Evolutionary conservation across 352 stramenopile species (phyloP).

Genomic region (Phytophthora citrophthora): DNA sequence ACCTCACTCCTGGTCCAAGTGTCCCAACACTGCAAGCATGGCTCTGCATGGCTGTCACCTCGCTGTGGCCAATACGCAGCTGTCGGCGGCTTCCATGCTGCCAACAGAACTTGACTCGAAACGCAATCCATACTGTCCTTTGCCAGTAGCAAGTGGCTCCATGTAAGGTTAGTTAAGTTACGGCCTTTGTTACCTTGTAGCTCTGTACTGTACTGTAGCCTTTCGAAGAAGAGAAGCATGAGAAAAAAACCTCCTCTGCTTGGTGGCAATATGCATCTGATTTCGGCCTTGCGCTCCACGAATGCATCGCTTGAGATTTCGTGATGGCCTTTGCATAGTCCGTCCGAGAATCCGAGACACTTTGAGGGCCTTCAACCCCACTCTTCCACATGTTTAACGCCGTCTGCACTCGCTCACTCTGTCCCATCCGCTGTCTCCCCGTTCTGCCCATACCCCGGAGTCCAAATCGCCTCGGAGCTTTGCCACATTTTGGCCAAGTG

Average conservation of each 20-base stretch:
- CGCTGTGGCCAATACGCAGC: slow-evolving; percentile 2
- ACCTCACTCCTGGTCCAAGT: slow-evolving; percentile 24
- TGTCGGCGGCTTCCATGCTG: slow-evolving; percentile 6
- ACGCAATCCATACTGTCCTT: slow-evolving; percentile 3
- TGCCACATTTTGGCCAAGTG: too few relatives aligned
- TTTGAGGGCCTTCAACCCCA: slow-evolving; percentile 21
- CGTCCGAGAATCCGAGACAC: slow-evolving; percentile 31
- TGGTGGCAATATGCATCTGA: slow-evolving; percentile 13
- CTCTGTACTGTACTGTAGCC: too few relatives aligned
- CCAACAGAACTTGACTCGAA: background rate
- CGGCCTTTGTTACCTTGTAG: too few relatives aligned
- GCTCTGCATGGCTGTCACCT: slow-evolving; percentile 7
- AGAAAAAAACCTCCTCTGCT: slow-evolving; percentile 27
- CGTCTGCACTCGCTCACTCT: slow-evolving; percentile 1
- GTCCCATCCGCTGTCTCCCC: slow-evolving; percentile 13
- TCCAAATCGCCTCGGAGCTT: slow-evolving; percentile 24
- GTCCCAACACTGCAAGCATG: slow-evolving; percentile 16
- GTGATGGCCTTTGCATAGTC: slow-evolving; percentile 21
- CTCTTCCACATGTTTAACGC: slow-evolving; percentile 25
- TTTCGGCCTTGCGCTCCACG: slow-evolving; percentile 13
- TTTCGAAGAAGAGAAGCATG: background rate
- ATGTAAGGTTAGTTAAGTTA: too few relatives aligned
- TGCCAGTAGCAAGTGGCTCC: background rate
- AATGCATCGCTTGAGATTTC: slow-evolving; percentile 14
- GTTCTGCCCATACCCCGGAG: slow-evolving; percentile 15